Evolutionary conservation across 1,284 basidiomycete genomes (phyloP).

Genomic region (Marasmius fiardii): DNA sequence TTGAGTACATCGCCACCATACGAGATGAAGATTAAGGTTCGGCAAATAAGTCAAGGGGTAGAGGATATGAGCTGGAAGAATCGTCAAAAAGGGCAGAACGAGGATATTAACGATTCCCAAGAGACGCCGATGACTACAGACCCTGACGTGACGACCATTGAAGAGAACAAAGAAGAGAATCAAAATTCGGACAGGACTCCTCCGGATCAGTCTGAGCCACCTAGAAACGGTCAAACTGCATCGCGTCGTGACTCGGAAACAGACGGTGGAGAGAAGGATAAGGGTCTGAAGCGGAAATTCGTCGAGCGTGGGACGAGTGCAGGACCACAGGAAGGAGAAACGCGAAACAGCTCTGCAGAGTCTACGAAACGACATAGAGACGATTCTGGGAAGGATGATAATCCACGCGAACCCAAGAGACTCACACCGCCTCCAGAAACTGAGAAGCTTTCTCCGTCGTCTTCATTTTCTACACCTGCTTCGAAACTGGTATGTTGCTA

Average conservation of each 20-base stretch:
- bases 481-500: conserved; percentile 44
- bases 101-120: conserved; percentile 22
- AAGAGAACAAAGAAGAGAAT: conserved; percentile 4
- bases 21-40: conserved; percentile 70
- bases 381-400: conserved; percentile 52
- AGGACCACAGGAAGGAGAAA: conserved; percentile 41
- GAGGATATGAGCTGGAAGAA: conserved; percentile 72
- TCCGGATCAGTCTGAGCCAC: conserved; percentile 3
- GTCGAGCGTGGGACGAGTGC: conserved; percentile 53
- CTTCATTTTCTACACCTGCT: conserved; percentile 28
- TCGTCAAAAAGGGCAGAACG: conserved; percentile 26
- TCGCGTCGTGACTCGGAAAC: conserved; percentile 27
- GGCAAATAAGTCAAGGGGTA: conserved; percentile 73
- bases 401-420: conserved; percentile 59
- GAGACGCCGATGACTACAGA: conserved; percentile 15
- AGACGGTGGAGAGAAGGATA: conserved; percentile 47
- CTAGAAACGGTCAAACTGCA: background rate
- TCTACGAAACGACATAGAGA: conserved; percentile 50
- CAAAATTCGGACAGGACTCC: conserved; percentile 7
- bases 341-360: conserved; percentile 24
- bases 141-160: conserved; percentile 3
- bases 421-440: conserved; percentile 66
- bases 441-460: conserved; percentile 20
- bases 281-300: conserved; percentile 64
- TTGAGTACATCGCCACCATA: conserved; percentile 61